These are phyloP conservation scores for Epichloe festucae DNA, from an alignment of 2,329 filamentous ascomycete genomes.

Conservation along the genomic window DNA sequence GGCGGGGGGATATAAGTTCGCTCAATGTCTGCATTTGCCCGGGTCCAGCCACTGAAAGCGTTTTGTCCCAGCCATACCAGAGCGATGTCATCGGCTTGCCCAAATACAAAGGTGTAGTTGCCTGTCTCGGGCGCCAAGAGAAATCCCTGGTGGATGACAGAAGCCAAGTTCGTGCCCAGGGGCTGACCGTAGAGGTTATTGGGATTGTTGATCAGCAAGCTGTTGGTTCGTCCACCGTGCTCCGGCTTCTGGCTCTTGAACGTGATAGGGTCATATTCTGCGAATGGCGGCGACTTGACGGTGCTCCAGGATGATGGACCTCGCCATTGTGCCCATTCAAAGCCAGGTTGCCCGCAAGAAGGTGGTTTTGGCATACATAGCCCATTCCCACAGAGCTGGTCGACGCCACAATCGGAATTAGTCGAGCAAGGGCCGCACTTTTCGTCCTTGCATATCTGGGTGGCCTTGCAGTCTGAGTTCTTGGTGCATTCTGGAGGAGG, in stretches of 20 bases:
- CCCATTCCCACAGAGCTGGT: conserved; percentile 4
- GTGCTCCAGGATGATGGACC: conserved; percentile 5
- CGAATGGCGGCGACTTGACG: conserved; percentile 8
- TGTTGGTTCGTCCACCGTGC: conserved; percentile 6
- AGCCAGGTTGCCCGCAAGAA: conserved; percentile 7
- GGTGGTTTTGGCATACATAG: conserved; percentile 6
- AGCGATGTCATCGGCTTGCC: conserved; percentile 8
- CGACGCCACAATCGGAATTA: conserved; percentile 3
- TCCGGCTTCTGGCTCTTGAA: conserved; percentile 5
- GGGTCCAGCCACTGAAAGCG: conserved; percentile 6
- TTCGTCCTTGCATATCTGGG: conserved; percentile 5
- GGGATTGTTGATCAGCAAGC: conserved; percentile 4
- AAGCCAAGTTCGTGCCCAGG: conserved; percentile 3
- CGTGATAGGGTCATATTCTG: conserved; percentile 5
- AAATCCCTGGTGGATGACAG: conserved; percentile 7
- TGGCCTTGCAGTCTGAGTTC: conserved; percentile 6
- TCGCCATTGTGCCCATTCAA: conserved; percentile 8
- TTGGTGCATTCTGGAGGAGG: conserved; percentile 6
- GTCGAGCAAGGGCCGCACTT: conserved; percentile 6
- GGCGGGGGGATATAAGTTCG: conserved; percentile 8
- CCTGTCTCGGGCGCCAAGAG: conserved; percentile 7
- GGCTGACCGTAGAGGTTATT: conserved; percentile 4
- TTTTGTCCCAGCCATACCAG: conserved; percentile 6
- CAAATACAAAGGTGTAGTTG: conserved; percentile 7
- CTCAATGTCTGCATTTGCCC: conserved; percentile 8